Percentiles rank a stretch among this genome's conserved stretches.
Evolutionary conservation across 345 rosid genomes (phyloP).

Genomic region (Zanthoxylum bungeanum): DNA sequence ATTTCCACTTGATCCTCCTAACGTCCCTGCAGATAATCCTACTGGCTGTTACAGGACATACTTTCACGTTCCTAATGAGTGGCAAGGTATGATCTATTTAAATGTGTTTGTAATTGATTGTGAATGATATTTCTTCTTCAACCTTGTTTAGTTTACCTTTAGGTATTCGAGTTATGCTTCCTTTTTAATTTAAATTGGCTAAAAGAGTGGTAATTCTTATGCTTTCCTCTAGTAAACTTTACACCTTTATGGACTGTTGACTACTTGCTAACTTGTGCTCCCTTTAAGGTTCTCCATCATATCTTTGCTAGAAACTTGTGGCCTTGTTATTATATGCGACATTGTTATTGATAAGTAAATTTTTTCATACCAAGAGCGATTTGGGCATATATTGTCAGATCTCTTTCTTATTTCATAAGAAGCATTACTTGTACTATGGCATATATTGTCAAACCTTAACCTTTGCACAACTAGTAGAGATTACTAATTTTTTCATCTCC

Average conservation of each 20-base stretch:
- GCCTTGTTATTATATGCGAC: neutral
- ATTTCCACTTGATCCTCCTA: slow-evolving; percentile 73
- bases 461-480: neutral
- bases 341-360: neutral
- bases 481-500: no score
- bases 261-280: neutral
- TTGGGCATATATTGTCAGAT: neutral
- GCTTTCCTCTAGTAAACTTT: neutral
- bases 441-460: neutral
- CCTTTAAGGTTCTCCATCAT: neutral
- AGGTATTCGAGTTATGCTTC: neutral
- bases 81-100: slow-evolving; percentile 61
- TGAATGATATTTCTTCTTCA: slow-evolving; percentile 3
- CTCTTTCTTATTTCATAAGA: neutral
- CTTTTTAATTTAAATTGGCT: neutral
- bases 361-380: no score
- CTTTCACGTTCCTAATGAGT: slow-evolving; percentile 76
- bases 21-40: slow-evolving; percentile 77
- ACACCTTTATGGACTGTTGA: neutral
- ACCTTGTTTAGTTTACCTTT: neutral
- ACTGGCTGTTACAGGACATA: slow-evolving; percentile 91
- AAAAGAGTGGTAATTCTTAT: neutral
- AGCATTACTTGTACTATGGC: neutral
- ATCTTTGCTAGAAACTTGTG: neutral
- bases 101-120: slow-evolving; percentile 1